Evolutionary conservation across 768 basidiomycete species (phyloP).

Genomic region (Leccinum variicolor): DNA sequence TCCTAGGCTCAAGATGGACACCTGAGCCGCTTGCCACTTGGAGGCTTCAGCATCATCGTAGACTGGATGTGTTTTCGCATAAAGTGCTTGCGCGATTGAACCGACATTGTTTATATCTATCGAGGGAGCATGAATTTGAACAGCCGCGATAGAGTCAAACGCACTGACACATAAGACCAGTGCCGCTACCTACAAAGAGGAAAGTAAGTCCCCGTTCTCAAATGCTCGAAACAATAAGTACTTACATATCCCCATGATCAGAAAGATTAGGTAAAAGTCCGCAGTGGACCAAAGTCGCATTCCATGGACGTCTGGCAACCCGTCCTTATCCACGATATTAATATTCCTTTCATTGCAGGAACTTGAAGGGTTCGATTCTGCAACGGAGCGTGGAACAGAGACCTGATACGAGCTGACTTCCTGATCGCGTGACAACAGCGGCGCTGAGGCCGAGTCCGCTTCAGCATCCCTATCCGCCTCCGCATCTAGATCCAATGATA

Average conservation of each 20-base stretch:
- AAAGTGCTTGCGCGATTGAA: constrained; percentile 66
- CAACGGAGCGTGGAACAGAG: constrained; percentile 10
- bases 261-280: constrained; percentile 66
- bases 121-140: not conserved
- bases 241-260: constrained; percentile 56
- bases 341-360: not conserved
- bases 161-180: constrained; percentile 69
- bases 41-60: constrained; percentile 70
- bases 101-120: constrained; percentile 87
- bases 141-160: not conserved
- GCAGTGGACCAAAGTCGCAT: constrained; percentile 43
- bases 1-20: constrained; percentile 76
- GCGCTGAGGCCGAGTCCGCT: constrained; percentile 16
- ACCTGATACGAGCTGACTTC: constrained; percentile 22
- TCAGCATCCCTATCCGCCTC: constrained; percentile 5
- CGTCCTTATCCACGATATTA: constrained; percentile 17
- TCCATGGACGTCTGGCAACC: constrained; percentile 51
- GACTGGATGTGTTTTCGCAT: constrained; percentile 51
- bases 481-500: constrained; percentile 5
- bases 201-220: not conserved
- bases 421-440: constrained; percentile 20
- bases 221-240: constrained; percentile 1
- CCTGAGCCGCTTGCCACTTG: constrained; percentile 80
- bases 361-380: constrained; percentile 25
- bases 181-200: constrained; percentile 56